These are phyloP conservation scores for Phanerochaete sordida DNA, from an alignment of 768 basidiomycete species.

Conservation along the genomic window DNA sequence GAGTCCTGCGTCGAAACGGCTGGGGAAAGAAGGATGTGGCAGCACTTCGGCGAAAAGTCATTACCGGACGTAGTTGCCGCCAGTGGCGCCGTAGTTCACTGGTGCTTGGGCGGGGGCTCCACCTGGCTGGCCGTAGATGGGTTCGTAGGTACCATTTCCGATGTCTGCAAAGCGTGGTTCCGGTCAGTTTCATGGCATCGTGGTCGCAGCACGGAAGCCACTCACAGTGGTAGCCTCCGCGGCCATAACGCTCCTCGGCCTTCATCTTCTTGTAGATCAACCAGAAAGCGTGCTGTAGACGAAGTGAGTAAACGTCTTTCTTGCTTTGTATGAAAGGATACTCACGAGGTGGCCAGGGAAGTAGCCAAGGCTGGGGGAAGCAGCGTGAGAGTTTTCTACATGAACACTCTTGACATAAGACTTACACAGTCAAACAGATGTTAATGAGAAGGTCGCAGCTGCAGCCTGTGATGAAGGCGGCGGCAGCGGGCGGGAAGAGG, in stretches of 20 bases:
- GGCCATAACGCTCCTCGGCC: slow-evolving; percentile 79
- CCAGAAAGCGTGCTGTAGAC: slow-evolving; percentile 74
- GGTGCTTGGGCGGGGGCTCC: slow-evolving; percentile 14
- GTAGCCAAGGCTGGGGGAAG: slow-evolving; percentile 60
- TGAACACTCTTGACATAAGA: not conserved
- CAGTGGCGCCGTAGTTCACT: slow-evolving; percentile 28
- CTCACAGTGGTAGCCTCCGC: slow-evolving; percentile 74
- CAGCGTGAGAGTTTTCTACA: slow-evolving; percentile 4
- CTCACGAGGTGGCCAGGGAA: slow-evolving; percentile 59
- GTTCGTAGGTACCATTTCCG: slow-evolving; percentile 30
- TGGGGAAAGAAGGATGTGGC: not conserved
- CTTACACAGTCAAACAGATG: slow-evolving; percentile 72
- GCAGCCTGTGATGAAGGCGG: slow-evolving; percentile 75
- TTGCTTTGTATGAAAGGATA: not conserved
- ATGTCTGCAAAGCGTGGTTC: slow-evolving; percentile 19
- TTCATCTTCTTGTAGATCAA: slow-evolving; percentile 89
- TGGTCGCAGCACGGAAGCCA: slow-evolving; percentile 12
- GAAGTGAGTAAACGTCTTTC: not conserved
- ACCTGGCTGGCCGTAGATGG: slow-evolving; percentile 17
- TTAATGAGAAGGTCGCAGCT: slow-evolving; percentile 86
- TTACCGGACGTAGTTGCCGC: slow-evolving; percentile 22
- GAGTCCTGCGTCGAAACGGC: not conserved
- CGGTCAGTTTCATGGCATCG: not conserved
- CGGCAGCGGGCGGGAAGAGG: slow-evolving; percentile 79
- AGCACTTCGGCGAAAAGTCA: not conserved